Evolutionary conservation across 2,329 filamentous ascomycete genomes (phyloP).

Genomic region (Epichloe coenophiala): DNA sequence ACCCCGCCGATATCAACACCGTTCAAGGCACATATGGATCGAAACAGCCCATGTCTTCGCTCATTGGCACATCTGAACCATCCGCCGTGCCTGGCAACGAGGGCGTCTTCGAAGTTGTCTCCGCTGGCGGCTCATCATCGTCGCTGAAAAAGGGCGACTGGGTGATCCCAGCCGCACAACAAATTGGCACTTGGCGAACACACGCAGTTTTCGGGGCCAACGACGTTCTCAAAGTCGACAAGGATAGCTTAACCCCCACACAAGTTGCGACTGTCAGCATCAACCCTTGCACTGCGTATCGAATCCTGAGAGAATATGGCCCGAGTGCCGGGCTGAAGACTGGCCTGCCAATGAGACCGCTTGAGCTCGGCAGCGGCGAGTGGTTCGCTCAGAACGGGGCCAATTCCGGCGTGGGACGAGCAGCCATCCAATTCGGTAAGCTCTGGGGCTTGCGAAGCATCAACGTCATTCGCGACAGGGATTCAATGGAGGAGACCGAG

Average conservation of each 20-base stretch:
- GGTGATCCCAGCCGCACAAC: constrained; percentile 75
- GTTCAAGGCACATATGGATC: constrained; percentile 93
- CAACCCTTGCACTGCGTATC: constrained; percentile 89
- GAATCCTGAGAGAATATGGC: constrained; percentile 76
- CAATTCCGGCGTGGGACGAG: constrained; percentile 82
- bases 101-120: constrained; percentile 80
- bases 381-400: constrained; percentile 98
- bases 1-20: constrained; percentile 95
- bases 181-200: constrained; percentile 90
- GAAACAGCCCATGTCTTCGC: constrained; percentile 62
- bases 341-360: constrained; percentile 30
- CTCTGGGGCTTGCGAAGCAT: constrained; percentile 85
- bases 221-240: constrained; percentile 56
- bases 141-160: constrained; percentile 66
- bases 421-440: constrained; percentile 75
- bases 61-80: constrained; percentile 63
- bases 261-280: constrained; percentile 83
- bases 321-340: constrained; percentile 30
- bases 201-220: constrained; percentile 55
- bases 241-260: constrained; percentile 53
- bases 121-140: constrained; percentile 43
- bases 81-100: constrained; percentile 80
- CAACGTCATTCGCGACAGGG: constrained; percentile 70
- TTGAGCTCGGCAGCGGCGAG: constrained; percentile 43
- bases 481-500: constrained; percentile 49